phyloP scores from a whole-genome alignment of 2,329 filamentous ascomycete genomes.

The Cytospora leucostoma region DNA sequence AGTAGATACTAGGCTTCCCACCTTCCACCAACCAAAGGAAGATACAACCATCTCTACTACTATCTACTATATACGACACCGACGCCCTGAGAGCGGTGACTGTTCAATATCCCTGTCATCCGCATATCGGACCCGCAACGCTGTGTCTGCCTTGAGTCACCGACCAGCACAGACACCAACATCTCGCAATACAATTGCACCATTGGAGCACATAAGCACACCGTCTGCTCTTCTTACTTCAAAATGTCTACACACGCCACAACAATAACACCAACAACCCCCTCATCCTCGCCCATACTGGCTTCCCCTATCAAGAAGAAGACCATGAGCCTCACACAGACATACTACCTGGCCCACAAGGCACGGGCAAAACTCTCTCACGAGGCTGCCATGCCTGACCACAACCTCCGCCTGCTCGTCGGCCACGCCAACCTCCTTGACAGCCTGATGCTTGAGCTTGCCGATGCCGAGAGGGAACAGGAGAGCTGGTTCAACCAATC shows the following conservation, averaged over 20 bases:
- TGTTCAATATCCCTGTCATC: slow-evolving; percentile 14
- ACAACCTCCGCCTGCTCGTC: slow-evolving; percentile 92
- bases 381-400: slow-evolving; percentile 87
- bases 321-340: slow-evolving; percentile 97
- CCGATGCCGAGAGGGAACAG: slow-evolving; percentile 92
- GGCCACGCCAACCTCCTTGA: slow-evolving; percentile 98
- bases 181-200: slow-evolving; percentile 35
- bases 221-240: slow-evolving; percentile 21
- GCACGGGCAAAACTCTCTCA: slow-evolving; percentile 93
- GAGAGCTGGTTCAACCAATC: slow-evolving; percentile 98
- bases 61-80: background rate
- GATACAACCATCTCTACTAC: background rate
- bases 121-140: slow-evolving; percentile 27
- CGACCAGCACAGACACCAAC: slow-evolving; percentile 22
- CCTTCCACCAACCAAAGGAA: background rate
- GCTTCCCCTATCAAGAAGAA: slow-evolving; percentile 60
- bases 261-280: slow-evolving; percentile 31
- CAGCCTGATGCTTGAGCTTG: slow-evolving; percentile 83
- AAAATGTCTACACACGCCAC: slow-evolving; percentile 41
- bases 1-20: background rate
- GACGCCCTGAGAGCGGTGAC: slow-evolving; percentile 20
- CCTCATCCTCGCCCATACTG: slow-evolving; percentile 32
- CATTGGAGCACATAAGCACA: slow-evolving; percentile 33
- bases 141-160: slow-evolving; percentile 27
- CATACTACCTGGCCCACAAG: slow-evolving; percentile 97